A percentile compares a stretch with the other conserved stretches of the same genome.
Evolutionary conservation across 2,329 filamentous ascomycete genomes (phyloP).

Genomic region (Exophiala spinifera): DNA sequence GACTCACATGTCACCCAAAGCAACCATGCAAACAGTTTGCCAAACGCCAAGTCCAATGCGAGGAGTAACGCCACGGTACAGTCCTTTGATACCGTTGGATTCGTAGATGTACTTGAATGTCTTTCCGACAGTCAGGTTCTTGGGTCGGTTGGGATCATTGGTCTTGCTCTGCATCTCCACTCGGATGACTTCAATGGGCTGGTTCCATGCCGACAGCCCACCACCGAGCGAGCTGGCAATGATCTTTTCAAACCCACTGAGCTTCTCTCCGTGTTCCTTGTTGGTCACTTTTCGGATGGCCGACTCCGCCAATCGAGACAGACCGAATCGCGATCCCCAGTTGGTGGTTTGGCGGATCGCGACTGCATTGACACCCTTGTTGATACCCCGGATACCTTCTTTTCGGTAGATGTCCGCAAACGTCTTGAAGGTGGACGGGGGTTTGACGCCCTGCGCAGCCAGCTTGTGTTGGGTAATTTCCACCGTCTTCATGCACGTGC

Average conservation of each 20-base stretch:
- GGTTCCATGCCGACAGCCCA: slow-evolving; percentile 96
- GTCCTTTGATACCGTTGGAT: slow-evolving; percentile 80
- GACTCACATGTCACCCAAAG: slow-evolving; percentile 95
- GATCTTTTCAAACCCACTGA: slow-evolving; percentile 82
- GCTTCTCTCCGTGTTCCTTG: slow-evolving; percentile 77
- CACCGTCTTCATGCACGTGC: slow-evolving; percentile 99
- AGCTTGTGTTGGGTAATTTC: slow-evolving; percentile 99
- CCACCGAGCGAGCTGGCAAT: slow-evolving; percentile 81
- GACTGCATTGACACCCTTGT: slow-evolving; percentile 97
- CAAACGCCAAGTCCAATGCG: slow-evolving; percentile 93
- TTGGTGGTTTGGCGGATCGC: slow-evolving; percentile 99
- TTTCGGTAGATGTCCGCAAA: slow-evolving; percentile 96
- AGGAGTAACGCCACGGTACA: slow-evolving; percentile 93
- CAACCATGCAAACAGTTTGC: slow-evolving; percentile 99
- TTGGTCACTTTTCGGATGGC: slow-evolving; percentile 74
- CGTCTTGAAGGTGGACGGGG: slow-evolving; percentile 85
- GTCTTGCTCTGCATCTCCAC: slow-evolving; percentile 99
- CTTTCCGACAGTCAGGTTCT: slow-evolving; percentile 97
- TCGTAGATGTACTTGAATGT: slow-evolving; percentile 80
- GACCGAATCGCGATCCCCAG: slow-evolving; percentile 95
- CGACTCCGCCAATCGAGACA: slow-evolving; percentile 85
- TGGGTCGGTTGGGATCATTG: slow-evolving; percentile 92
- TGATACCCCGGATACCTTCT: slow-evolving; percentile 93
- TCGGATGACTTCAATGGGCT: slow-evolving; percentile 98
- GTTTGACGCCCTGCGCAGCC: slow-evolving; percentile 75